Base-by-base conservation (phyloP, 371 early-diverging fungal genomes). In the Haplosporangium sp. region DNA sequence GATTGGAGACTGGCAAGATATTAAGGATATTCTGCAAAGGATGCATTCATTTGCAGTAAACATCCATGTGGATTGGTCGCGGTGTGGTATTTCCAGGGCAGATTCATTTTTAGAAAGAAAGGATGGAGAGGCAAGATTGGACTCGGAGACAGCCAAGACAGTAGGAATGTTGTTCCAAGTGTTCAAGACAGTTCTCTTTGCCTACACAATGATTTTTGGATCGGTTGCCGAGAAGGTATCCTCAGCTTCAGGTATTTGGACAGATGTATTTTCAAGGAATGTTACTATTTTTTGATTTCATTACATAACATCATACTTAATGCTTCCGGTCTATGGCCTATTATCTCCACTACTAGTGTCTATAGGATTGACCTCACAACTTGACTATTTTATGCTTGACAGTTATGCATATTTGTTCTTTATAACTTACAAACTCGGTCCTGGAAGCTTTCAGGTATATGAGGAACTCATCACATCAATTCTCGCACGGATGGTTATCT, bases 121-220 rank as follows among this genome's bases (percentile, higher is more conserved):
- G 7, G 65, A 60, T 3, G 62, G 48, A 10, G 62, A 58, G 15
- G 45, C 56, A 35, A 59, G 45, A 15, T 17, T 67, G 52, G 74
- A 79, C 34, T 61, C 74, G 7, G 72, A 74, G 42, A 71, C 74
- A 17, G 35, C 50, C 20, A 71, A 79, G 48, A 38, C 68, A 4
- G 65, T 58, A 48, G 65, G 59, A 3, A 71, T 71, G 71, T 17
- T 79, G 34, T 74, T 74, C 59, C 74, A 74, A 17, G 69, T 71
- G 8, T 79, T 79, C 60, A 79, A 79, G 69, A 79, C 81, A 0
- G 5, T 79, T 17, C 69, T 79, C 34, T 79, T 79, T 71, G 81
- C 82, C 4, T 75, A 74, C 59, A 75, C 75, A 20, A 81, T 81
- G 82, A 75, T 81, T 63, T 75, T 81, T 72, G 76, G 82, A 0